phyloP scores from a whole-genome alignment of 2,329 filamentous ascomycete genomes.

The Didymella exigua region DNA sequence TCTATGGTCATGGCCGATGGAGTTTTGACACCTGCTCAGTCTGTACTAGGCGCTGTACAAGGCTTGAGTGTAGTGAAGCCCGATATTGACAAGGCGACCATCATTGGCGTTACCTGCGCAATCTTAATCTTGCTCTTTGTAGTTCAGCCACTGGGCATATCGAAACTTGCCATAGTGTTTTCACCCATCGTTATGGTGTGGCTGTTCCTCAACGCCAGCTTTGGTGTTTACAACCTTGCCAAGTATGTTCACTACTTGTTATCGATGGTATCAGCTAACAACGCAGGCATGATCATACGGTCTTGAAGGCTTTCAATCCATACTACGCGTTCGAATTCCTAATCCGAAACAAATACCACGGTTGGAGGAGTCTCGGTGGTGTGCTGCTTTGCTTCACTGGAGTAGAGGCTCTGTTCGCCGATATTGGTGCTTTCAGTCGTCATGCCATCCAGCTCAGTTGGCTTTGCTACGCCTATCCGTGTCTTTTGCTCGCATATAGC shows the following conservation, averaged over 20 bases:
- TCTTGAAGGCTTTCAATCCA: conserved; percentile 60
- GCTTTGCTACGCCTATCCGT: conserved; percentile 72
- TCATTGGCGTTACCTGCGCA: conserved; percentile 68
- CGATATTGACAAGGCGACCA: conserved; percentile 60
- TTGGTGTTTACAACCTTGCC: conserved; percentile 63
- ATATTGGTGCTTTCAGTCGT: conserved; percentile 76
- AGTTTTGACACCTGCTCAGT: conserved; percentile 72
- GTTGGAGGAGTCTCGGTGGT: conserved; percentile 70
- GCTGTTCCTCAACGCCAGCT: conserved; percentile 66
- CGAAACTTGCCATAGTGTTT: conserved; percentile 65
- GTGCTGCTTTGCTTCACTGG: conserved; percentile 75
- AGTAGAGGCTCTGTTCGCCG: conserved; percentile 78
- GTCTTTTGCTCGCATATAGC: conserved; percentile 68
- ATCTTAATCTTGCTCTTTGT: conserved; percentile 69
- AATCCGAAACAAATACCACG: conserved; percentile 62
- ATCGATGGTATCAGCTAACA: neutral
- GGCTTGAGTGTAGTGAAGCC: conserved; percentile 63
- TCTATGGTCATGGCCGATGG: conserved; percentile 72
- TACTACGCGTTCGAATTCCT: conserved; percentile 68
- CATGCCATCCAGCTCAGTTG: conserved; percentile 75
- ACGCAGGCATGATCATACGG: conserved; percentile 53
- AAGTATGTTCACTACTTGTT: conserved; percentile 18
- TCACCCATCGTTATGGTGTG: conserved; percentile 72
- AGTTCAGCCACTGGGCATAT: conserved; percentile 69
- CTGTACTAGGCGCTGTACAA: conserved; percentile 73